phyloP scores from a whole-genome alignment of 164 flowering plant species.

The Dillenia suffruticosa region DNA sequence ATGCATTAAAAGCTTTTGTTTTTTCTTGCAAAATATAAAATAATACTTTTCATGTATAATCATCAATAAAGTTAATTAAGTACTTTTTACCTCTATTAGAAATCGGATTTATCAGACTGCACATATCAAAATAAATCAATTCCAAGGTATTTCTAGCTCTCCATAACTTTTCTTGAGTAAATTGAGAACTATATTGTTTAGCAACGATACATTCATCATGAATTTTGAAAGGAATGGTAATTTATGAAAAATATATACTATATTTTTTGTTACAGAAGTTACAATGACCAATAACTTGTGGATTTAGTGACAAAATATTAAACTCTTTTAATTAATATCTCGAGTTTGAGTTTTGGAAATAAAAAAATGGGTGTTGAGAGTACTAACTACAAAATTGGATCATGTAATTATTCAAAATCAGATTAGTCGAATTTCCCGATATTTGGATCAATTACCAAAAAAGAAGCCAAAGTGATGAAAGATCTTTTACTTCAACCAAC shows the following conservation, averaged over 20 bases:
- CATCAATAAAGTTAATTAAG: slow-evolving; percentile 1
- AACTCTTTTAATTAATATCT: too few species aligned
- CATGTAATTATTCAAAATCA: too few species aligned
- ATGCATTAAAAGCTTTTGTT: slow-evolving; percentile 3
- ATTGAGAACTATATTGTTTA: neutral
- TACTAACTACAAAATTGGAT: too few species aligned
- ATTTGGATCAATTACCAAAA: too few species aligned
- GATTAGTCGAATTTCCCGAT: too few species aligned
- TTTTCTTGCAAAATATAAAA: slow-evolving; percentile 9
- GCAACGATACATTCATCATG: slow-evolving; percentile 2
- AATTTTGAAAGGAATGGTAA: slow-evolving; percentile 6
- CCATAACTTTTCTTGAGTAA: slow-evolving; percentile 9
- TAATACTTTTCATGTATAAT: slow-evolving; percentile 4
- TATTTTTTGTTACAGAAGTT: too few species aligned
- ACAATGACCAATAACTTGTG: too few species aligned
- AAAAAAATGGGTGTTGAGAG: too few species aligned
- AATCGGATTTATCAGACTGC: slow-evolving; percentile 6
- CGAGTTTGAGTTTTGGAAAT: too few species aligned
- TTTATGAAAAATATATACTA: too few species aligned
- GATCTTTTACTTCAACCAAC: slow-evolving; percentile 8
- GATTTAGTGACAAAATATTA: too few species aligned
- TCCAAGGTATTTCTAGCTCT: slow-evolving; percentile 3
- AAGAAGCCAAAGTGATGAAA: slow-evolving; percentile 2
- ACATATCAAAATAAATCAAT: slow-evolving; percentile 6
- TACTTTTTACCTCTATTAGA: slow-evolving; percentile 6